phyloP scores from a whole-genome alignment of 2,329 filamentous ascomycete species.

The Ascochyta rabiei region DNA sequence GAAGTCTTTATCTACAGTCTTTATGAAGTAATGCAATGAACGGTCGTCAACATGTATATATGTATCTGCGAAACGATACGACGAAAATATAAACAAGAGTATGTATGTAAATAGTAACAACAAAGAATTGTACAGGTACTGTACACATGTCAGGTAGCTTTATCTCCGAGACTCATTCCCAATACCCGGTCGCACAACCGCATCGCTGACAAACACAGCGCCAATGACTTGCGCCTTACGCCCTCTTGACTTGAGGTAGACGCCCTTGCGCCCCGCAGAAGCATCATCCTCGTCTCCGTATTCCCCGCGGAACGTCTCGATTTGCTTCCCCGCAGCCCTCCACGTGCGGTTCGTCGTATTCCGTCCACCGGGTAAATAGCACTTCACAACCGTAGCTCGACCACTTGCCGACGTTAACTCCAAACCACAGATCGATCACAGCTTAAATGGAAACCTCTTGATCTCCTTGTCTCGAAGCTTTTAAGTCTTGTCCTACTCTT shows the following conservation, averaged over 20 bases:
- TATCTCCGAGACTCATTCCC: background rate
- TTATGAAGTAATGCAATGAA: no score
- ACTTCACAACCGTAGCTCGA: constrained; percentile 10
- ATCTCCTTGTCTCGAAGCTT: no score
- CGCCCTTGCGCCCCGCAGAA: constrained; percentile 7
- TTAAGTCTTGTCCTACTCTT: no score
- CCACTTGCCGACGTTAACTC: constrained; percentile 1
- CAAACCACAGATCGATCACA: background rate
- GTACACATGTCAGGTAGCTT: background rate
- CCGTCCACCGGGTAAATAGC: constrained; percentile 15
- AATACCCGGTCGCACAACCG: background rate
- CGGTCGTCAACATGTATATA: background rate
- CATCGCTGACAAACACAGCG: constrained; percentile 2
- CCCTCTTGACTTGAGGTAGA: background rate
- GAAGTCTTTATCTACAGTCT: background rate
- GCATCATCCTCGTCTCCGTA: background rate
- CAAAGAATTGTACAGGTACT: background rate
- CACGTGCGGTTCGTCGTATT: background rate
- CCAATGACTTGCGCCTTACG: background rate
- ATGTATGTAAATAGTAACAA: constrained; percentile 2
- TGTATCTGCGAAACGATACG: background rate
- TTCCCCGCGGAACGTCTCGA: background rate
- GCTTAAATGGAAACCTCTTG: background rate
- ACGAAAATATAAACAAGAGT: background rate
- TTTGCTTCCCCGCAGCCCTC: constrained; percentile 1